Evolutionary conservation across 345 rosid species (phyloP).

Genomic region (Pseudoturritis turrita): DNA sequence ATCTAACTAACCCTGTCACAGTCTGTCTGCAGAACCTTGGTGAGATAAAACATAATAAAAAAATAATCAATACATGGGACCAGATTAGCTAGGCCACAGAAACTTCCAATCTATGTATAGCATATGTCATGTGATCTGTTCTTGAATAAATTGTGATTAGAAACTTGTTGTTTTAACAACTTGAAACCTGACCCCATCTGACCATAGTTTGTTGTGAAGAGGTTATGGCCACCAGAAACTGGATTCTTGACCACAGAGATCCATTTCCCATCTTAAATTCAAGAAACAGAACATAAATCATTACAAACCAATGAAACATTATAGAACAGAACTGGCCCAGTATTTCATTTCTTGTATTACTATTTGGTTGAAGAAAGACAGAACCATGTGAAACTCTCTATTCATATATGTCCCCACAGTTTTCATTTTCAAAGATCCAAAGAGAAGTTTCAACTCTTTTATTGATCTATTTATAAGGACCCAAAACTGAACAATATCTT

Average conservation of each 20-base stretch:
- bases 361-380: background rate
- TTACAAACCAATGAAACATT: background rate
- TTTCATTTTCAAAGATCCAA: background rate
- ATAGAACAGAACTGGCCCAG: background rate
- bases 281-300: background rate
- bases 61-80: background rate
- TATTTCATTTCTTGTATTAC: background rate
- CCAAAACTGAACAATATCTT: conserved; percentile 5
- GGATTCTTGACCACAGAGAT: background rate
- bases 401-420: background rate
- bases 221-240: background rate
- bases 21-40: background rate
- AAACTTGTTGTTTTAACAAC: background rate
- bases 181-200: conserved; percentile 1
- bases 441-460: background rate
- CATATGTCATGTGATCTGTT: conserved; percentile 1
- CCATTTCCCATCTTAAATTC: background rate
- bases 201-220: background rate
- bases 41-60: background rate
- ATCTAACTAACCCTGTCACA: background rate
- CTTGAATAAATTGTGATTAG: background rate
- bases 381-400: conserved; percentile 9
- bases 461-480: background rate
- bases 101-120: background rate
- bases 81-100: background rate